Evolutionary conservation across 371 early-diverging fungal genomes (phyloP), one percentile per base, ranked within the genome.

Genomic region (Mucor piriformis): DNA sequence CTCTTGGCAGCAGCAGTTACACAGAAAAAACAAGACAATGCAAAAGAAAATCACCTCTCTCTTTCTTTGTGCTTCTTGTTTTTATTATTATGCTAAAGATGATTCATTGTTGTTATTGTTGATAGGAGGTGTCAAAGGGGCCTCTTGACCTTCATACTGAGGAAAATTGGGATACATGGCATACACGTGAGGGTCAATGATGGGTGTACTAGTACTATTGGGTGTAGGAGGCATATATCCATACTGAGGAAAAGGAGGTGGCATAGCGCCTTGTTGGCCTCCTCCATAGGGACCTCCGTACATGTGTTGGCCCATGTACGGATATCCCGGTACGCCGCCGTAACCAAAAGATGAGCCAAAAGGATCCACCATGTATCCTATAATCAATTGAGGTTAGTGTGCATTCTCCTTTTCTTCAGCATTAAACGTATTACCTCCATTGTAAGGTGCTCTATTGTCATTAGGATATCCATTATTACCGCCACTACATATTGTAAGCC

Each of bases 341-440:
- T 54, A 54, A 2, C 55, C 46, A 44, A 44, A 56, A 35, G 24
- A n/a, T 34, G 35, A 46, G 13, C 32, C 23, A 46, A 46, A 59
- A 35, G 59, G 59, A 46, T 63, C 57, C 3, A 63, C 25, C 23
- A 56, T 27, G 35, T 56, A 56, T 29, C 51, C 57, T 62, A 46
- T 33, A 25, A 35, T 3, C 18, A 18, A 20, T 10, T 10, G 16
- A n/a, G n/a, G n/a, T n/a, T n/a, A n/a, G n/a, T n/a, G n/a, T n/a
- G n/a, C n/a, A n/a, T n/a, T n/a, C n/a, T n/a, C n/a, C n/a, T n/a
- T n/a, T n/a, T 24, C 32, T 24, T 16, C 6, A n/a, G n/a, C n/a
- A n/a, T n/a, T n/a, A n/a, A n/a, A n/a, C n/a, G n/a, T 38, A 23
- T 6, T 38, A 37, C 42, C 50, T 29, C 40, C 58, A 48, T 25